phyloP scores from a whole-genome alignment of 2,329 filamentous ascomycete species.

The Pseudogymnoascus sp. region DNA sequence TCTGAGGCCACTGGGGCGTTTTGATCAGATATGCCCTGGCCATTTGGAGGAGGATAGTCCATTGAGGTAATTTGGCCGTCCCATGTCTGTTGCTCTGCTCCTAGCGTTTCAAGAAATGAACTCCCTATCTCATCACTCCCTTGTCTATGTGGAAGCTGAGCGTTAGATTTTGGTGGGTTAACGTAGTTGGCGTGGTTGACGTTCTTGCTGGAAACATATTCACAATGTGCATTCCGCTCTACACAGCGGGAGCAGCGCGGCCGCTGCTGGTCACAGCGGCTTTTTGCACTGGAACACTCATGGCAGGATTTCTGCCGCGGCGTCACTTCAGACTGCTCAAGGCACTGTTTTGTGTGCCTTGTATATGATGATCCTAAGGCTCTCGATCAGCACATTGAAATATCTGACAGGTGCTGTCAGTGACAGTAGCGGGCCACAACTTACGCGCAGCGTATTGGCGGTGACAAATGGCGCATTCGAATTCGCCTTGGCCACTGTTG shows the following conservation, averaged over 20 bases:
- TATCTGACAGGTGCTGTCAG: background rate
- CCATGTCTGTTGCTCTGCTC: background rate
- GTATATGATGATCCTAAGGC: constrained; percentile 10
- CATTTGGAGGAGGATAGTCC: background rate
- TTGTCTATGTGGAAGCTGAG: background rate
- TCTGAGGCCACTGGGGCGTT: background rate
- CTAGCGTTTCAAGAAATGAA: background rate
- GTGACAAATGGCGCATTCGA: constrained; percentile 11
- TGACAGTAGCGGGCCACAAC: background rate
- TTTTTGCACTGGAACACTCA: constrained; percentile 24
- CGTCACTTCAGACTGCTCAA: background rate
- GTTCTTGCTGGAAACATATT: constrained; percentile 16
- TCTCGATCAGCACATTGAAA: background rate
- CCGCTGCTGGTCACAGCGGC: constrained; percentile 23
- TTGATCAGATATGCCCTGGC: background rate
- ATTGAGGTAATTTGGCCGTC: background rate
- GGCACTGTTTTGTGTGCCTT: constrained; percentile 12
- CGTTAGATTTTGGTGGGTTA: background rate
- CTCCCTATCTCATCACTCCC: background rate
- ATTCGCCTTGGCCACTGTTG: background rate
- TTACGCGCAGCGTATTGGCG: constrained; percentile 12
- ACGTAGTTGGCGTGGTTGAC: background rate
- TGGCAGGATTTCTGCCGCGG: constrained; percentile 25
- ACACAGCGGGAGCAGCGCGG: constrained; percentile 24
- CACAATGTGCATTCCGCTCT: constrained; percentile 17